Base-by-base conservation (phyloP, 495 filamentous ascomycete species). In the Glarea lozoyensis region DNA sequence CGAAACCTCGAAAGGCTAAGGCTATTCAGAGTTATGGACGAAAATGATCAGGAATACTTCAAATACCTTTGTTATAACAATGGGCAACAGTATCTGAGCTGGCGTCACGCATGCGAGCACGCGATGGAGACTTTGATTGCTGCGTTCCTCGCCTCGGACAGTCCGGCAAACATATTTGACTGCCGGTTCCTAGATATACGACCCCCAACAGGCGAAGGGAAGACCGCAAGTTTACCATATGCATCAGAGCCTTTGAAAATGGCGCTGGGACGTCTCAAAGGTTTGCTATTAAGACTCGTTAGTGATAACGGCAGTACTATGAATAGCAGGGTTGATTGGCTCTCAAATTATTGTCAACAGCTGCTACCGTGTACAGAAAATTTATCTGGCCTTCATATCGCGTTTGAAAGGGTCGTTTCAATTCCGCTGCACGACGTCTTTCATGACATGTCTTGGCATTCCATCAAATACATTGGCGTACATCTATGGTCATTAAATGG, bases 101-200 rank as follows among this genome's bases (percentile, higher is more conserved):
- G 81, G 81, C 67, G 72, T 23, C 61, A 65, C 11, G 81, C 81
- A 17, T 85, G 76, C 57, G 70, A 73, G 12, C 75, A 78, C 47
- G 78, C 76, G 17, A 66, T 78, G 9, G 68, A 62, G 38, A 80
- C 69, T 13, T 61, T 86, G 10, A 70, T 70, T 3, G 57, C 68
- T 15, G 77, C 81, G 9, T 61, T 84, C 4, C 54, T 78, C 24
- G 57, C 66, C 11, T 73, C 76, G 2, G 57, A 67, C 24, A 66
- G 63, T n/a, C 69, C 69, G 27, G 63, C 73, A 27, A 19, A 17
- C 4, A 67, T 72, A 16, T 82, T 85, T 50, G 75, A 75, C 1
- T 75, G 69, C 9, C 81, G 80, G 4, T 79, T 81, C 55, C 68
- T 84, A 52, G 77, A 75, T 52, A 76, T 78, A 0, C 70, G 74